phyloP scores from a whole-genome alignment of 2,329 filamentous ascomycete genomes.

The Phoma sp. region DNA sequence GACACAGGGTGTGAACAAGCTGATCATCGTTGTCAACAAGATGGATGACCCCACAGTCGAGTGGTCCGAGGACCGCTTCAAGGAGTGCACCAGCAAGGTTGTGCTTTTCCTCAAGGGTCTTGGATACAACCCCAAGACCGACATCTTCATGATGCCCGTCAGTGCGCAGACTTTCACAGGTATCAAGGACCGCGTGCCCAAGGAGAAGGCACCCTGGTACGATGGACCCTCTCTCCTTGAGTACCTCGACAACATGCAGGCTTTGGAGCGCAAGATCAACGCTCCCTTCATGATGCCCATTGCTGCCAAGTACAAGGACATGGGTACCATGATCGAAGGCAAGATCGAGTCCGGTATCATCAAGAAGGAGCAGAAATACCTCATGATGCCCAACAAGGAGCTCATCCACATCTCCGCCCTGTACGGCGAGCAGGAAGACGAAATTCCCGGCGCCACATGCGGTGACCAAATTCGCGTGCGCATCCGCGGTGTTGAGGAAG shows the following conservation, averaged over 20 bases:
- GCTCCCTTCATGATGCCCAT: constrained; percentile 99
- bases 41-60: constrained; percentile 98
- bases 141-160: constrained; percentile 95
- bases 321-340: constrained; percentile 97
- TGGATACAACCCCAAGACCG: constrained; percentile 92
- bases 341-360: constrained; percentile 92
- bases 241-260: constrained; percentile 91
- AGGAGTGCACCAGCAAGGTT: constrained; percentile 91
- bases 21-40: constrained; percentile 90
- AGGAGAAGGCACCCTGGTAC: constrained; percentile 80
- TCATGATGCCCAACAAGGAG: constrained; percentile 96
- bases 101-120: constrained; percentile 86
- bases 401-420: constrained; percentile 80
- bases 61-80: constrained; percentile 91
- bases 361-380: constrained; percentile 83
- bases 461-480: constrained; percentile 95
- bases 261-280: constrained; percentile 93
- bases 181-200: constrained; percentile 83
- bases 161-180: constrained; percentile 85
- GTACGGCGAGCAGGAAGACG: constrained; percentile 96
- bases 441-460: constrained; percentile 79
- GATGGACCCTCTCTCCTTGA: constrained; percentile 89
- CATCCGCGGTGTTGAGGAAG: constrained; percentile 93
- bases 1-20: constrained; percentile 97
- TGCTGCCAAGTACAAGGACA: constrained; percentile 93